These are phyloP conservation scores for Tricholoma bakamatsutake DNA, from an alignment of 768 basidiomycete genomes.

Conservation along the genomic window DNA sequence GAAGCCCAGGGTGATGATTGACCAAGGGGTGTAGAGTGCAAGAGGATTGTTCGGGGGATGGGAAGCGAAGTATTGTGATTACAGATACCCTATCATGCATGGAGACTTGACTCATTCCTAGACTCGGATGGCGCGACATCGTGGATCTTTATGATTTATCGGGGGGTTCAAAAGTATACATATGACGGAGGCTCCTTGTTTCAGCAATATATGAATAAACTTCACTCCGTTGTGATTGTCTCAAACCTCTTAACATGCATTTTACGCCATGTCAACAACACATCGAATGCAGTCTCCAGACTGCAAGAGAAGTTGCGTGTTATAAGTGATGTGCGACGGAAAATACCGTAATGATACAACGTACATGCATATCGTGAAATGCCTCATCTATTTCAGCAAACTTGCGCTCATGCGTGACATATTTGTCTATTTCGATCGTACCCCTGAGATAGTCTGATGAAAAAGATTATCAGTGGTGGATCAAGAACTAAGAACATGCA, in stretches of 20 bases:
- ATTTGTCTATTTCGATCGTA: constrained; percentile 89
- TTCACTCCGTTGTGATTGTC: constrained; percentile 1
- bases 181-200: neutral
- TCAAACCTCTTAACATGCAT: neutral
- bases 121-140: neutral
- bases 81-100: neutral
- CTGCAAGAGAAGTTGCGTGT: constrained; percentile 29
- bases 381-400: constrained; percentile 78
- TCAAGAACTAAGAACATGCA: neutral
- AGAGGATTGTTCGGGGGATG: neutral
- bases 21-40: constrained; percentile 38
- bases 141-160: neutral
- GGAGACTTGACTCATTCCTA: neutral
- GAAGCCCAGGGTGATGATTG: constrained; percentile 40
- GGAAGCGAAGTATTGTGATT: neutral
- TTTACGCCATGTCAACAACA: constrained; percentile 81
- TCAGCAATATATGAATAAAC: neutral
- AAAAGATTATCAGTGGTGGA: neutral
- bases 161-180: neutral
- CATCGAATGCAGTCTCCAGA: constrained; percentile 89
- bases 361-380: constrained; percentile 95
- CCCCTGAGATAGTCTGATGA: constrained; percentile 71
- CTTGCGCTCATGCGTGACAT: constrained; percentile 81
- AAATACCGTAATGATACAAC: constrained; percentile 25
- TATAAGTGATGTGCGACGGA: neutral